Conservation (phyloP, 306 rosid species). For the Pueraria montana region DNA sequence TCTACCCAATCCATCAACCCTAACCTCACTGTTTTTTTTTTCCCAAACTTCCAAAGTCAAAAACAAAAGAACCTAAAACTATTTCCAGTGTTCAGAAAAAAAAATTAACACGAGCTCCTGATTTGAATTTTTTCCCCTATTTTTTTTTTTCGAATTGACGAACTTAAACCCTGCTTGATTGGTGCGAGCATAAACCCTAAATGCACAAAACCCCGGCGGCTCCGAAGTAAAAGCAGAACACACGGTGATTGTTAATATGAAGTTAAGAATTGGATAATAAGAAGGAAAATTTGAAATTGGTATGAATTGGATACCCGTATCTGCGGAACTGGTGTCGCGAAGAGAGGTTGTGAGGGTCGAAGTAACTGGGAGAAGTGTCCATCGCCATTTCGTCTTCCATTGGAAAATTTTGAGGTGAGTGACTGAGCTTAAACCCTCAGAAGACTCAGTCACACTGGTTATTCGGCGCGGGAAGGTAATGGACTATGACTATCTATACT, state of each 20-base stretch:
- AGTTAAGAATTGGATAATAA: background rate
- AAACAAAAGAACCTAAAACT: background rate
- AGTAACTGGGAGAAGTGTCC: constrained; percentile 71
- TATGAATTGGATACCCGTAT: constrained; percentile 64
- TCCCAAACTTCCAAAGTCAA: background rate
- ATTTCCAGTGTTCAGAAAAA: background rate
- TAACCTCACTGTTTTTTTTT: background rate
- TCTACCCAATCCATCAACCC: background rate
- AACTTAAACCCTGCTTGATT: background rate
- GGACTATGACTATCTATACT: too few species aligned
- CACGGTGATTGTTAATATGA: background rate
- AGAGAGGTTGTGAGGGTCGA: constrained; percentile 84
- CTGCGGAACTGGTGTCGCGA: constrained; percentile 76
- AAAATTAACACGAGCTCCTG: background rate
- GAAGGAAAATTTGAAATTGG: background rate
- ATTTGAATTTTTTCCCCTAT: background rate
- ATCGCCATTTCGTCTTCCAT: constrained; percentile 81
- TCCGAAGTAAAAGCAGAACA: too few species aligned
- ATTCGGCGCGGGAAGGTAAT: constrained; percentile 46
- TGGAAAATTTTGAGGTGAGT: constrained; percentile 44
- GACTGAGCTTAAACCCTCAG: constrained; percentile 1
- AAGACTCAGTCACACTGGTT: constrained; percentile 43
- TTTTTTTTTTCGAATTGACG: background rate
- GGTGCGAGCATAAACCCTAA: constrained; percentile 31
- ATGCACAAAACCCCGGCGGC: background rate